These are phyloP conservation scores for Rhytidiadelphus loreus DNA, from an alignment of 225 moss, liverwort and hornwort genomes.

Conservation along the genomic window DNA sequence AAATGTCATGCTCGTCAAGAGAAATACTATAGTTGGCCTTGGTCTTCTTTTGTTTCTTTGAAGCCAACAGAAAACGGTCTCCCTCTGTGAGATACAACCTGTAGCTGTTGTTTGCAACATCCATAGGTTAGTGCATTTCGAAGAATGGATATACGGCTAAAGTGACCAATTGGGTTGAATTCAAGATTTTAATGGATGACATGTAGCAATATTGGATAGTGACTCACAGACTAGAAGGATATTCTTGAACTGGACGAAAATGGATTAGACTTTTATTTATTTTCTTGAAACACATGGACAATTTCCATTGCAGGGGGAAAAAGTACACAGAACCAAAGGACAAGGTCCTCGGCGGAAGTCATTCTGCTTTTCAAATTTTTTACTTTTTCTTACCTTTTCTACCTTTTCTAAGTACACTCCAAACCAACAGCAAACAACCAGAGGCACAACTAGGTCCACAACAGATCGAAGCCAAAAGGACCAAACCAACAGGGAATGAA, in stretches of 20 bases:
- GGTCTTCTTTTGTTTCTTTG: slow-evolving; percentile 58
- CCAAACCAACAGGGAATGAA: too few relatives aligned
- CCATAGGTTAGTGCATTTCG: not conserved
- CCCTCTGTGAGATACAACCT: slow-evolving; percentile 56
- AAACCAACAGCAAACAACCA: too few relatives aligned
- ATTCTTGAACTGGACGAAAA: not conserved
- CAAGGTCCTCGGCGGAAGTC: too few relatives aligned
- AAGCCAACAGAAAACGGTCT: slow-evolving; percentile 61
- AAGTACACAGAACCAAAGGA: too few relatives aligned
- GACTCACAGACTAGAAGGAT: not conserved
- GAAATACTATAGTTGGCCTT: slow-evolving; percentile 65
- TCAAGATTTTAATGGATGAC: not conserved
- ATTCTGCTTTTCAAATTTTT: too few relatives aligned
- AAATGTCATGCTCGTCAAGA: slow-evolving; percentile 69
- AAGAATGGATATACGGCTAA: not conserved
- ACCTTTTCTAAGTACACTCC: too few relatives aligned
- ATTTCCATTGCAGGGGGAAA: too few relatives aligned
- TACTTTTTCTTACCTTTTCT: too few relatives aligned
- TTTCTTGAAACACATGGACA: too few relatives aligned
- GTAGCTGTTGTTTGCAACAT: slow-evolving; percentile 38
- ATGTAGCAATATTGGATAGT: not conserved
- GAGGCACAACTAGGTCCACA: too few relatives aligned
- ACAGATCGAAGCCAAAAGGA: too few relatives aligned
- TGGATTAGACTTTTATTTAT: not conserved
- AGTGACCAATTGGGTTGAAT: not conserved